These are phyloP conservation scores for Schizopora paradoxa DNA, from an alignment of 1,284 basidiomycete genomes.

Conservation along the genomic window DNA sequence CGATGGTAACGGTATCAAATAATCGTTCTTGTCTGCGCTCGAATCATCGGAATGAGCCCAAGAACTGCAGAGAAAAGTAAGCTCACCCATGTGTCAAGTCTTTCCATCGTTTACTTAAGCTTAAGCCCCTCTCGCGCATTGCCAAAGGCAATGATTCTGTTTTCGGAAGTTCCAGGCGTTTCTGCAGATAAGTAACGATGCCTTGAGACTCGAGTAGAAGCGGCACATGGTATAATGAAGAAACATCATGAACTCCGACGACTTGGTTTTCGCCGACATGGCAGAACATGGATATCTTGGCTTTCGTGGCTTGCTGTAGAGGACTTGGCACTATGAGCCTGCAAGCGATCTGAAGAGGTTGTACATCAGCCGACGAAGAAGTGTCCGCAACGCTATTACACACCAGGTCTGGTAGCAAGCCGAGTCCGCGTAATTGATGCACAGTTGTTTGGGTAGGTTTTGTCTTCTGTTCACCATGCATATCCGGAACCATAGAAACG, in stretches of 20 bases:
- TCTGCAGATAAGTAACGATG: slow-evolving; percentile 80
- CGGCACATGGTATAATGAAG: slow-evolving; percentile 97
- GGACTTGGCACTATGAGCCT: slow-evolving; percentile 70
- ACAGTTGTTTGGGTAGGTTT: slow-evolving; percentile 98
- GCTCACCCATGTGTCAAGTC: slow-evolving; percentile 73
- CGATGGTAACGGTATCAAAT: slow-evolving; percentile 89
- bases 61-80: slow-evolving; percentile 5
- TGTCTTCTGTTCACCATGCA: slow-evolving; percentile 99
- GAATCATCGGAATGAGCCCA: slow-evolving; percentile 6
- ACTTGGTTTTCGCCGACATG: slow-evolving; percentile 94
- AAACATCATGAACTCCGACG: slow-evolving; percentile 93
- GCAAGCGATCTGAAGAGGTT: slow-evolving; percentile 75
- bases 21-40: slow-evolving; percentile 77
- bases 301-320: slow-evolving; percentile 80
- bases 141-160: slow-evolving; percentile 48
- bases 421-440: slow-evolving; percentile 89
- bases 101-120: slow-evolving; percentile 74
- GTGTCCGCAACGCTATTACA: slow-evolving; percentile 25
- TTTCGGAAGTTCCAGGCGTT: slow-evolving; percentile 70
- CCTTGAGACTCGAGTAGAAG: slow-evolving; percentile 91
- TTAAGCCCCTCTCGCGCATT: slow-evolving; percentile 60
- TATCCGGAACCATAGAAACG: slow-evolving; percentile 96
- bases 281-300: slow-evolving; percentile 99
- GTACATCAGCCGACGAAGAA: not conserved
- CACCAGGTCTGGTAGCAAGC: slow-evolving; percentile 89